These are phyloP conservation scores for Exophiala sp. DNA, from an alignment of 2,329 filamentous ascomycete species.

Conservation along the genomic window DNA sequence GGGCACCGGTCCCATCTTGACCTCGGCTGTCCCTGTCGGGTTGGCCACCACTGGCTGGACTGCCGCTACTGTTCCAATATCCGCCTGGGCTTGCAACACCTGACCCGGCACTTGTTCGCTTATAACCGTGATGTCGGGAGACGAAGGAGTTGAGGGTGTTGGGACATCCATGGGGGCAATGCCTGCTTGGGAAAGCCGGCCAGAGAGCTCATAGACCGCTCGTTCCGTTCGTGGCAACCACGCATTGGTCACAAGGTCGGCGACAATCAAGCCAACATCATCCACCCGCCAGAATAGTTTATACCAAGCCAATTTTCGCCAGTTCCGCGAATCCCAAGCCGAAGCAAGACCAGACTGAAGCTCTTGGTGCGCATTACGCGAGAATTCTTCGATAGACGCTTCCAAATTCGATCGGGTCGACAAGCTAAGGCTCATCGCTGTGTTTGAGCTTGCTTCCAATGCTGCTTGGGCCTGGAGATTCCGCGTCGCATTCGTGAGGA, in stretches of 20 bases:
- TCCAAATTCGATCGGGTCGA: conserved; percentile 51
- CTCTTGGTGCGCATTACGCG: conserved; percentile 76
- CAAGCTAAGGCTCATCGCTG: conserved; percentile 38
- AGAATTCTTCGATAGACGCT: conserved; percentile 64
- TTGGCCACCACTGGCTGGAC: conserved; percentile 24
- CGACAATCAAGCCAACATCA: conserved; percentile 79
- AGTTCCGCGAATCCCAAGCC: conserved; percentile 71
- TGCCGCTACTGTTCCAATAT: conserved; percentile 13
- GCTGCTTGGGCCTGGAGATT: conserved; percentile 32
- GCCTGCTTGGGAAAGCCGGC: conserved; percentile 66
- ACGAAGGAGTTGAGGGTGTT: background rate
- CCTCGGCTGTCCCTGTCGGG: conserved; percentile 22
- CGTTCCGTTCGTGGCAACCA: conserved; percentile 79
- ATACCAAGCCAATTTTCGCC: conserved; percentile 86
- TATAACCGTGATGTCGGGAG: background rate
- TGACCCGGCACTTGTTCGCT: conserved; percentile 2
- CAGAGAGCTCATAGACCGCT: conserved; percentile 77
- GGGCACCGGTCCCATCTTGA: conserved; percentile 16
- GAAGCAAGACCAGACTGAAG: conserved; percentile 74
- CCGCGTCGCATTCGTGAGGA: conserved; percentile 50
- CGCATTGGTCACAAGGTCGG: conserved; percentile 69
- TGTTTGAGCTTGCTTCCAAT: conserved; percentile 18
- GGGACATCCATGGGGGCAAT: conserved; percentile 19
- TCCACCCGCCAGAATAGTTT: conserved; percentile 94
- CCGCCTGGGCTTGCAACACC: conserved; percentile 19